Conservation (phyloP, 306 rosid species). For the Trichosanthes truncata region DNA sequence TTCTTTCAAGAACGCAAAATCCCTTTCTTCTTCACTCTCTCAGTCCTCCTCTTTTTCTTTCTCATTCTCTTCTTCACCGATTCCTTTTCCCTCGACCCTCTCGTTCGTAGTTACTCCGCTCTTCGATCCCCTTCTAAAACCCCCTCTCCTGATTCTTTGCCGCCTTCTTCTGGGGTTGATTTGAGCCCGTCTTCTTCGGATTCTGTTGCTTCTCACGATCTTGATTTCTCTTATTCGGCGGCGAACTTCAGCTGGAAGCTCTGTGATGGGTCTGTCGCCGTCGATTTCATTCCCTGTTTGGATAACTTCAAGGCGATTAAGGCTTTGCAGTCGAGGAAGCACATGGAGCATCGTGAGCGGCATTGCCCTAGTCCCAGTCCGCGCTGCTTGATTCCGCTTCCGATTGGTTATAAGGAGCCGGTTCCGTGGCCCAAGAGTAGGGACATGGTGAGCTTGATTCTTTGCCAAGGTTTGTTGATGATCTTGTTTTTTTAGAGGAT, state of each 20-base stretch:
- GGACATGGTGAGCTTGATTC: constrained; percentile 94
- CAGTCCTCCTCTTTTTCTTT: constrained; percentile 35
- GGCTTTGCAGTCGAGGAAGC: constrained; percentile 59
- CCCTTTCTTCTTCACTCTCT: constrained; percentile 51
- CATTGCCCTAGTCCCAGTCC: constrained; percentile 56
- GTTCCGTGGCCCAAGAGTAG: constrained; percentile 93
- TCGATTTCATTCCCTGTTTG: constrained; percentile 77
- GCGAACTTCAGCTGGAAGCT: constrained; percentile 39
- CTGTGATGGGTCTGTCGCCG: constrained; percentile 34
- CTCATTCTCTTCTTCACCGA: constrained; percentile 41
- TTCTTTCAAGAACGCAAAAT: constrained; percentile 40
- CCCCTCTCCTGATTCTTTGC: not conserved
- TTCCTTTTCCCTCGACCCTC: constrained; percentile 23
- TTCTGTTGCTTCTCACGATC: not conserved
- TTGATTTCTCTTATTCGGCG: not conserved
- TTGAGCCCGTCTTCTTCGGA: not conserved
- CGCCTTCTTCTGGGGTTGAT: not conserved
- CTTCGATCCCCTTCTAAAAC: constrained; percentile 10
- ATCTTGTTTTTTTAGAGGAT: not conserved
- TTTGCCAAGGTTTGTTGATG: constrained; percentile 42
- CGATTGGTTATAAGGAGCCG: constrained; percentile 53
- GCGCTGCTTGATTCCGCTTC: constrained; percentile 58
- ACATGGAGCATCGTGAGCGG: constrained; percentile 93
- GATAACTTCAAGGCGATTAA: constrained; percentile 62
- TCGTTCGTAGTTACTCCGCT: constrained; percentile 25